Evolutionary conservation across 257 asterid species (phyloP), one percentile per base, ranked within the genome.

Genomic region (Nicotiana paniculata): DNA sequence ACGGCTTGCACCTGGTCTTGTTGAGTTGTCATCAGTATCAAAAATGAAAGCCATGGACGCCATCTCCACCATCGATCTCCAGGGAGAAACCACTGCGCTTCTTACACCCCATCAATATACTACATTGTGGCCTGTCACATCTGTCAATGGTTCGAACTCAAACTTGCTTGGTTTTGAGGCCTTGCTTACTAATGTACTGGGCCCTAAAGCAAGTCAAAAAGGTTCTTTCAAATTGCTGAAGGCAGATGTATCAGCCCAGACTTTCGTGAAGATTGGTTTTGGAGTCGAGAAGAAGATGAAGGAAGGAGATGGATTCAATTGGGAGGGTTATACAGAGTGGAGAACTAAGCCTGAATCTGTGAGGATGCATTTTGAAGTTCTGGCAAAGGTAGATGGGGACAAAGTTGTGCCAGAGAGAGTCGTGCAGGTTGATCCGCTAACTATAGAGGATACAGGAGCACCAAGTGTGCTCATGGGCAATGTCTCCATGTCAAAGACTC

Each of bases 1-100:
- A 90, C 96, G 97, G 77, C 97, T 96, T 2, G 97, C 99, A 12
- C 99, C 99, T 28, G 99, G 99, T 77, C 91, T 94, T 0, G 99
- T 96, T 66, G 99, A 96, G 91, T 86, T 96, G 66, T 96, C 97
- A 64, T 91, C 97, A 28, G 93, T 92, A 43, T 90, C 98, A 12
- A 96, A 91, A 69, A 84, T 81, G 77, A 91, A 85, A 84, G 35
- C 89, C 24, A 24, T 70, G 77, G 88, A 84, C 11, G 82, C 91
- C 5, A 17, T 85, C 51, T 82, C 95, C 58, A 67, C 93, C 75
- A n/a, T 92, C 75, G 92, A 90, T 85, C 86, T 92, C 84, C 92
- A 84, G 37, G 92, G 95, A 70, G 99, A 91, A 82, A 84, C 95
- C 17, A 91, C 97, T 9, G 85, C 98, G 26, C 91, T 95, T 72